These are phyloP conservation scores for Xylariales sp. DNA, from an alignment of 2,329 filamentous ascomycete genomes.

Conservation along the genomic window DNA sequence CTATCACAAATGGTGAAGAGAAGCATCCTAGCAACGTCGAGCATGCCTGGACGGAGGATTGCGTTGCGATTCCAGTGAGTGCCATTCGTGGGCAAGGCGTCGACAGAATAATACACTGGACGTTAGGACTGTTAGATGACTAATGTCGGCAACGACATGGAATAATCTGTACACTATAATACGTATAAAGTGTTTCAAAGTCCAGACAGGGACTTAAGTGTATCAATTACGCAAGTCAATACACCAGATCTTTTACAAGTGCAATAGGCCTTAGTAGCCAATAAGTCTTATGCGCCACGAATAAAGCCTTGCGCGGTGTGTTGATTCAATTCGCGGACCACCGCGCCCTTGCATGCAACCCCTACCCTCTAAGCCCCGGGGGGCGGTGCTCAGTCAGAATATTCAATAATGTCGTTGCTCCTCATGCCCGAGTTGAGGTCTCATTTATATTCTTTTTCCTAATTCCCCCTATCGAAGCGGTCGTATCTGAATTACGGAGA, in stretches of 20 bases:
- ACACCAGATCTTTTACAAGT: neutral
- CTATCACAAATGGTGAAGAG: slow-evolving; percentile 69
- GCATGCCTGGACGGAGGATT: slow-evolving; percentile 68
- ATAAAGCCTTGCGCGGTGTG: slow-evolving; percentile 7
- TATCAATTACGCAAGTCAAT: slow-evolving; percentile 9
- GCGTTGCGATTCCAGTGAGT: slow-evolving; percentile 84
- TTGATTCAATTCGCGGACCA: neutral
- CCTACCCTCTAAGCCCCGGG: neutral
- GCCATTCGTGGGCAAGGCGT: slow-evolving; percentile 90
- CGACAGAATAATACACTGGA: slow-evolving; percentile 77
- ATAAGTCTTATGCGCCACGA: neutral
- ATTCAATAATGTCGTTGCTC: neutral
- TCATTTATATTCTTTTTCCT: neutral
- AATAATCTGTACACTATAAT: slow-evolving; percentile 6
- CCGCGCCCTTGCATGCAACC: neutral
- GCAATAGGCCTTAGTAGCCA: neutral
- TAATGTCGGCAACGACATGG: slow-evolving; percentile 27
- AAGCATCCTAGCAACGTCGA: slow-evolving; percentile 78
- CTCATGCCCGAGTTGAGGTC: neutral
- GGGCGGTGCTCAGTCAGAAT: neutral
- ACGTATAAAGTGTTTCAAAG: neutral
- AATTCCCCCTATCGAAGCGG: neutral
- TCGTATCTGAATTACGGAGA: neutral
- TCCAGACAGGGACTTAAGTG: neutral
- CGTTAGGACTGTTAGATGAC: slow-evolving; percentile 73